Evolutionary conservation across 1,284 basidiomycete genomes (phyloP).

Genomic region (Chalciporus sp.): DNA sequence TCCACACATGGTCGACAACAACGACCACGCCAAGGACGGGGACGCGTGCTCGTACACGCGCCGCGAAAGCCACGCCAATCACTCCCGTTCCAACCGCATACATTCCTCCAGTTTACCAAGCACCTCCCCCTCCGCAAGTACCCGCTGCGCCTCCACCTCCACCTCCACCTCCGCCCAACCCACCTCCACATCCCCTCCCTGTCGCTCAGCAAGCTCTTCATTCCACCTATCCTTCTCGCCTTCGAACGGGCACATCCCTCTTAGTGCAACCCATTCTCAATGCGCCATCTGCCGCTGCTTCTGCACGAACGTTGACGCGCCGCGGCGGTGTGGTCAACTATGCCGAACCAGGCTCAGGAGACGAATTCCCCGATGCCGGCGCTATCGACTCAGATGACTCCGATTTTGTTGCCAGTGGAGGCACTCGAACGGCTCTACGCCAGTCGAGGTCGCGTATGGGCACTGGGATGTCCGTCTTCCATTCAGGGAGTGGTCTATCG

Average conservation of each 20-base stretch:
- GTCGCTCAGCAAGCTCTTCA: conserved; percentile 72
- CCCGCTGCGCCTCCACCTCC: conserved; percentile 22
- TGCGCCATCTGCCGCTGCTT: conserved; percentile 25
- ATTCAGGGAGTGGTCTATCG: conserved; percentile 37
- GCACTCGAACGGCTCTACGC: conserved; percentile 48
- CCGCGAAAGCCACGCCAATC: conserved; percentile 35
- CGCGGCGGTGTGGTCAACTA: conserved; percentile 82
- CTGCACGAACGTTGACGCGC: conserved; percentile 52
- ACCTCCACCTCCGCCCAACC: conserved; percentile 40
- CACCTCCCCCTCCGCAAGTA: conserved; percentile 21
- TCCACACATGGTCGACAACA: conserved; percentile 59
- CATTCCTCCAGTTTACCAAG: conserved; percentile 35
- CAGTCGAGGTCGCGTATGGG: conserved; percentile 41
- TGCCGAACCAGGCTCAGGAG: conserved; percentile 82
- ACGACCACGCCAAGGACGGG: conserved; percentile 27
- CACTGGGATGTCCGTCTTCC: conserved; percentile 38
- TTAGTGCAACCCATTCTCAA: conserved; percentile 88
- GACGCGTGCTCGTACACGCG: conserved; percentile 35
- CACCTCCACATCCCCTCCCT: conserved; percentile 55
- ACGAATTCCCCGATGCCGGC: conserved; percentile 78
- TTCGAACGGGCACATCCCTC: conserved; percentile 89
- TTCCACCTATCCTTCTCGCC: conserved; percentile 88
- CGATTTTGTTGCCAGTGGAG: conserved; percentile 58
- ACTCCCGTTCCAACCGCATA: conserved; percentile 36
- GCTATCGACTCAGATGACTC: conserved; percentile 78